phyloP scores from a whole-genome alignment of 2,329 filamentous ascomycete species.

The Colletotrichum plurivorum region DNA sequence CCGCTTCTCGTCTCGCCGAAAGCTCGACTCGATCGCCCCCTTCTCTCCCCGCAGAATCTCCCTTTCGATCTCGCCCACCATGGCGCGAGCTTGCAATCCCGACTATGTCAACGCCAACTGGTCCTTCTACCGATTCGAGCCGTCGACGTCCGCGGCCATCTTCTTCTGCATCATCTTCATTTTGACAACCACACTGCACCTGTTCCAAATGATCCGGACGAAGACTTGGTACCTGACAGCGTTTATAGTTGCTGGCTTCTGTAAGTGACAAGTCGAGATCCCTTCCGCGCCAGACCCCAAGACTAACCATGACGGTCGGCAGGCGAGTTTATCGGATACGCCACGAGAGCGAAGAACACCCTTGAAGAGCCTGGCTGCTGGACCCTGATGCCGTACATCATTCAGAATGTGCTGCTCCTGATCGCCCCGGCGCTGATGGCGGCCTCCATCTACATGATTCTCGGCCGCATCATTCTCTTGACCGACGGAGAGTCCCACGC shows the following conservation, averaged over 20 bases:
- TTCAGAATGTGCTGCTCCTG: conserved; percentile 55
- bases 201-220: conserved; percentile 27
- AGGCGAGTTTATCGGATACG: conserved; percentile 37
- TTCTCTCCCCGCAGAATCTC: background rate
- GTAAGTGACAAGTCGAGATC: conserved; percentile 17
- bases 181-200: conserved; percentile 27
- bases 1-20: background rate
- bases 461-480: conserved; percentile 57
- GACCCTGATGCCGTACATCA: conserved; percentile 57
- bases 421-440: conserved; percentile 59
- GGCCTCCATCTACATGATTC: conserved; percentile 63
- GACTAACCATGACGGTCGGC: background rate
- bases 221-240: conserved; percentile 40
- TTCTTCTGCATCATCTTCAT: conserved; percentile 34
- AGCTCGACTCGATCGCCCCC: background rate
- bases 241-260: conserved; percentile 35
- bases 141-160: conserved; percentile 32
- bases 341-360: conserved; percentile 23
- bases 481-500: conserved; percentile 56
- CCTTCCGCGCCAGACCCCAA: background rate
- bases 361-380: conserved; percentile 49
- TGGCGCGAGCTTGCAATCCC: conserved; percentile 24
- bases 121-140: conserved; percentile 37
- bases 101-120: conserved; percentile 28
- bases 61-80: background rate